phyloP scores from a whole-genome alignment of 805 yeast genomes.

The Kodamaea laetipori region DNA sequence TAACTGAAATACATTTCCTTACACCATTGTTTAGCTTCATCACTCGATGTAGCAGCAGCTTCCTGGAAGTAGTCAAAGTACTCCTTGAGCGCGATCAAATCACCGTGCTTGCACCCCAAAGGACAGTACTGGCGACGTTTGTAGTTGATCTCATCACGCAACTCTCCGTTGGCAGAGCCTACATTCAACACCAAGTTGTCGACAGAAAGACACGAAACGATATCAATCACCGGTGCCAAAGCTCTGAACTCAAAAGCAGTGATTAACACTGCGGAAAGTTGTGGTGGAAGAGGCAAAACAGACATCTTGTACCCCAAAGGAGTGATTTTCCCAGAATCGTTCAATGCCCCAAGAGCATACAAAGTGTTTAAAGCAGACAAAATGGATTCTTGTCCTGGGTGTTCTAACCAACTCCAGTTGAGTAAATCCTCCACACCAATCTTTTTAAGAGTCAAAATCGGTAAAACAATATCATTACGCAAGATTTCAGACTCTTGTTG shows the following conservation, averaged over 20 bases:
- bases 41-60: slow-evolving; percentile 30
- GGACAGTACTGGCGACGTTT: slow-evolving; percentile 69
- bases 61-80: slow-evolving; percentile 57
- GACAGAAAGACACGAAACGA: slow-evolving; percentile 89
- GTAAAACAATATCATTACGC: slow-evolving; percentile 81
- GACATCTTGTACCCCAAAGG: slow-evolving; percentile 84
- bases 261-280: slow-evolving; percentile 80
- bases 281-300: slow-evolving; percentile 88
- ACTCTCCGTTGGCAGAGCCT: slow-evolving; percentile 55
- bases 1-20: slow-evolving; percentile 70
- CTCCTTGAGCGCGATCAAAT: slow-evolving; percentile 79
- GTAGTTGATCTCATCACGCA: slow-evolving; percentile 82
- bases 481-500: slow-evolving; percentile 94
- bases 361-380: slow-evolving; percentile 76
- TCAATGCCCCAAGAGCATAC: slow-evolving; percentile 76
- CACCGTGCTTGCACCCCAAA: slow-evolving; percentile 76
- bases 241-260: slow-evolving; percentile 63
- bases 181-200: slow-evolving; percentile 86
- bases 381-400: slow-evolving; percentile 80
- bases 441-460: slow-evolving; percentile 79
- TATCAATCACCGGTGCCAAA: slow-evolving; percentile 73
- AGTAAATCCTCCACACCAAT: slow-evolving; percentile 81
- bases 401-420: slow-evolving; percentile 90
- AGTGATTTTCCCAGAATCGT: slow-evolving; percentile 76
- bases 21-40: slow-evolving; percentile 81